Base-by-base conservation (phyloP, 1,139 yeast species). In the Lodderomyces orthopsilosis region DNA sequence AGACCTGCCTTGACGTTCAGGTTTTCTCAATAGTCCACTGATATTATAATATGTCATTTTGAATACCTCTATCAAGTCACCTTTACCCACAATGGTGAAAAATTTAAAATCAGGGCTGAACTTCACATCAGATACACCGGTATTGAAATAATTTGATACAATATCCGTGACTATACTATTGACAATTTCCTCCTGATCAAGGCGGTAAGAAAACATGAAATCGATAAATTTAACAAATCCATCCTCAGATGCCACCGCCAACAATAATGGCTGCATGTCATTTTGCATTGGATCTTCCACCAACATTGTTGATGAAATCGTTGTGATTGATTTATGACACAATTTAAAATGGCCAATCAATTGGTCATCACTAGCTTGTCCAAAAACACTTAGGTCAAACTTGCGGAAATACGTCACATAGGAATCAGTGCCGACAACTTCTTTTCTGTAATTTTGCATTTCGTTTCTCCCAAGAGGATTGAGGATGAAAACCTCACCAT, bases 91-190 rank as follows among this genome's bases (percentile, higher is more conserved):
- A 9, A 75, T 61, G 27, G 77, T 71, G 26, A 87, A 62, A 54
- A 80, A 85, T 51, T 74, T 75, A 35, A 79, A 83, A 55, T 86
- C 95, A 0, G 79, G 79, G 0, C 90, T 80, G 58, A 85, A 79
- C 37, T 74, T 69, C 13, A 79, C 61, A 49, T 79, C 75, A 30
- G 77, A 62, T 13, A 85, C 64, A 0, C 91, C 90, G 34, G 84
- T 88, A 56, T 63, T 65, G 52, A 82, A 87, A 55, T 82, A 84
- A 40, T 85, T 77, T 5, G 88, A 81, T 37, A 81, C 61, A 1
- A 83, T 66, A 55, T 85, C 94, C 1, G 81, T 68, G 4, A 84
- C 55, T 1, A 68, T 45, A 13, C 23, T 32, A 6, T 22, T 28
- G 7, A 15, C 8, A 6, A 15, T 17, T 24, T 56, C 58, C 10